These are phyloP conservation scores for Eutrema heterophyllum DNA, from an alignment of 345 rosid genomes.

Conservation along the genomic window DNA sequence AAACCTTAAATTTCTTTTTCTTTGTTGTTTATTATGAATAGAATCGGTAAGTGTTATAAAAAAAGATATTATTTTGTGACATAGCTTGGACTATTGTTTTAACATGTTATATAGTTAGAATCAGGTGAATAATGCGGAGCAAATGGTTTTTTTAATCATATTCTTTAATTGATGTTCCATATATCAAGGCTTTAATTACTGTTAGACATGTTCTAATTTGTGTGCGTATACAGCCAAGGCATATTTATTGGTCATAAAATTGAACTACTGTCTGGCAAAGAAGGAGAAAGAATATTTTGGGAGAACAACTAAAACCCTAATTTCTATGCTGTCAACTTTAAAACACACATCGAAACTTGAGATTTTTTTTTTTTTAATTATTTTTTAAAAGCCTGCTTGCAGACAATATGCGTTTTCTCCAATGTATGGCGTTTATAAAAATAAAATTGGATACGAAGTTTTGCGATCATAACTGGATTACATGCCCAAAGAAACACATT, in stretches of 20 bases:
- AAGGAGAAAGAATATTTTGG: conserved; percentile 30
- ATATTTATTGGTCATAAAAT: background rate
- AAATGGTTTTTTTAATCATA: background rate
- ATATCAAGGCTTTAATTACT: background rate
- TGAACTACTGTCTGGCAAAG: conserved; percentile 25
- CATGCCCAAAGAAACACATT: no score
- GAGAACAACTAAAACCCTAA: conserved; percentile 22
- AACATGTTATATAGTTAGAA: background rate
- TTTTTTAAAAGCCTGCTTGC: conserved; percentile 10
- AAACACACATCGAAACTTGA: conserved; percentile 33
- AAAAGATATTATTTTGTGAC: background rate
- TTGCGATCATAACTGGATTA: no score
- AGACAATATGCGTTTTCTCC: conserved; percentile 16
- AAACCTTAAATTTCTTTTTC: background rate
- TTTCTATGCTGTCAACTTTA: conserved; percentile 28
- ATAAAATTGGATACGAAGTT: no score
- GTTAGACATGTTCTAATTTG: background rate
- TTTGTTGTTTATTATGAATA: conserved; percentile 16
- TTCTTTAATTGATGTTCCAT: background rate
- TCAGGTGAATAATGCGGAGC: background rate
- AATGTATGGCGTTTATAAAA: background rate
- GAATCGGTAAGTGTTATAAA: background rate
- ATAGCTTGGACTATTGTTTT: background rate
- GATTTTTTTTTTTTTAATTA: no score
- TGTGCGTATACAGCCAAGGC: background rate